A percentile compares a stretch with the other conserved stretches of the same genome.
phyloP scores from a whole-genome alignment of 2,329 filamentous ascomycete species.

The Nothophoma quercina region DNA sequence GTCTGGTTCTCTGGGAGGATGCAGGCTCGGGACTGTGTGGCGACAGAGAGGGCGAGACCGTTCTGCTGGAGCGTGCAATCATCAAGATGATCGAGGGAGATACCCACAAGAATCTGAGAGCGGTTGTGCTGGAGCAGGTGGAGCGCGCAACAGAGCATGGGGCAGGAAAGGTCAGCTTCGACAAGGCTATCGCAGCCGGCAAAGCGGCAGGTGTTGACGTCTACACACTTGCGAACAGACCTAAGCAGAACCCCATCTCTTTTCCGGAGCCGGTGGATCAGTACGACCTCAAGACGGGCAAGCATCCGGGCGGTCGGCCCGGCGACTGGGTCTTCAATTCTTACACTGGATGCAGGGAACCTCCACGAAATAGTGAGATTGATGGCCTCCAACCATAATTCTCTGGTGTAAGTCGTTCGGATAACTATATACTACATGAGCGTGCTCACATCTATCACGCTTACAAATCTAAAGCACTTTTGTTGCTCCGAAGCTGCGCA shows the following conservation, averaged over 20 bases:
- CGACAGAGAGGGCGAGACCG: background rate
- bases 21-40: background rate
- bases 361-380: too few species aligned
- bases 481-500: too few species aligned
- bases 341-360: conserved; percentile 3
- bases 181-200: background rate
- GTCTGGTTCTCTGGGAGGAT: background rate
- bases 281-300: conserved; percentile 6
- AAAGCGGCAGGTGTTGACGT: conserved; percentile 1
- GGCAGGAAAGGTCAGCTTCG: background rate
- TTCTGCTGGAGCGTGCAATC: background rate
- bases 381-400: too few species aligned
- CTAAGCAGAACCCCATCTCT: background rate
- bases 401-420: too few species aligned
- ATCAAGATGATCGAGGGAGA: background rate
- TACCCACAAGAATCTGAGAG: background rate
- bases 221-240: background rate
- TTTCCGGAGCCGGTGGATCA: conserved; percentile 3
- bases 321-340: conserved; percentile 1
- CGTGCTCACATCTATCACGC: too few species aligned
- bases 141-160: background rate
- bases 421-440: too few species aligned
- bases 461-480: too few species aligned
- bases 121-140: background rate
- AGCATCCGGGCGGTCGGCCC: background rate